Evolutionary conservation across 257 asterid genomes (phyloP).

Genomic region (Anisodus tanguticus): DNA sequence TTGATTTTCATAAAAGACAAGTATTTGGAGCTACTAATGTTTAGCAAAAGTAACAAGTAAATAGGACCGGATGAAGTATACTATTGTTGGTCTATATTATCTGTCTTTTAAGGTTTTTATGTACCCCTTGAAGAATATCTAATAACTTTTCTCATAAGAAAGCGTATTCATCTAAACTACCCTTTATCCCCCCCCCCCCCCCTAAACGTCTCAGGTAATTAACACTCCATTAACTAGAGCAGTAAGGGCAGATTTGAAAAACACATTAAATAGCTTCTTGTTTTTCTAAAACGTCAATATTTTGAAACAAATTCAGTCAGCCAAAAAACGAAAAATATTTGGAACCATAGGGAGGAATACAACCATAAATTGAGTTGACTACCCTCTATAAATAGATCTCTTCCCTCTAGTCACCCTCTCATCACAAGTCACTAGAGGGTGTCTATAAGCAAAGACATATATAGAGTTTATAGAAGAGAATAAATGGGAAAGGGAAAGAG

Average conservation of each 20-base stretch:
- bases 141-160: not conserved
- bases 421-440: not conserved
- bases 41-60: no score
- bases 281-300: not conserved
- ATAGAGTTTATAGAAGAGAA: not conserved
- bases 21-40: no score
- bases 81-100: no score
- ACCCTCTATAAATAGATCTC: conserved; percentile 2
- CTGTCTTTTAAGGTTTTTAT: not conserved
- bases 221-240: no score
- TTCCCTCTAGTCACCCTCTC: not conserved
- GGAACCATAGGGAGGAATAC: no score
- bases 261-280: no score
- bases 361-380: not conserved
- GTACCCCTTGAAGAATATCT: not conserved
- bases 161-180: not conserved
- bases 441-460: conserved; percentile 15
- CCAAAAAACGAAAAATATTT: no score
- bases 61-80: no score
- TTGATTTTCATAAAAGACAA: no score
- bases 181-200: not conserved
- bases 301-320: not conserved
- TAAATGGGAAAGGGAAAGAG: conserved; percentile 29
- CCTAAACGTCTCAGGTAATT: not conserved
- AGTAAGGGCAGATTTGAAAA: no score